Evolutionary conservation across 2,329 filamentous ascomycete species (phyloP).

Genomic region (Diplodia intermedia): DNA sequence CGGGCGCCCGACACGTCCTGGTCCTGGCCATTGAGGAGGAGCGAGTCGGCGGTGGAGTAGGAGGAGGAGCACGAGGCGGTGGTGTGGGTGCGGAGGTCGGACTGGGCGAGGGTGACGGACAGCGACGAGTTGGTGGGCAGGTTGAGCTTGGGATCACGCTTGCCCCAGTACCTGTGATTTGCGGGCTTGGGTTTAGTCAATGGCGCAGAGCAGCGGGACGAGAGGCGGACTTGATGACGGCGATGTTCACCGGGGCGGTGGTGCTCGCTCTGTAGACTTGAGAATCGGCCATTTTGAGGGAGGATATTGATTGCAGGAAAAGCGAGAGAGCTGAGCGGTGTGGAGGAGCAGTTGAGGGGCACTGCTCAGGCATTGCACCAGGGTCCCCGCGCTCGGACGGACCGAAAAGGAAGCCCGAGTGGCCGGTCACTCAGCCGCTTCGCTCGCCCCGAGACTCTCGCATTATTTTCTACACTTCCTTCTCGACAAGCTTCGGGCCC

Average conservation of each 20-base stretch:
- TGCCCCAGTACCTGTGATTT: slow-evolving; percentile 83
- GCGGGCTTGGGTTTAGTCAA: slow-evolving; percentile 23
- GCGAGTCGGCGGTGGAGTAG: slow-evolving; percentile 71
- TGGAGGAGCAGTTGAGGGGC: slow-evolving; percentile 25
- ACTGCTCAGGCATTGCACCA: neutral
- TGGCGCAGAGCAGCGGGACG: slow-evolving; percentile 35
- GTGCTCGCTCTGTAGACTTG: slow-evolving; percentile 89
- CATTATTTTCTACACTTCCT: neutral
- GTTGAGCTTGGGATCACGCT: slow-evolving; percentile 91
- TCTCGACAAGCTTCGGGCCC: slow-evolving; percentile 21
- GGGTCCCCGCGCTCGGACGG: slow-evolving; percentile 10
- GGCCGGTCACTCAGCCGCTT: neutral
- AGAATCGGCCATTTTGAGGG: slow-evolving; percentile 49
- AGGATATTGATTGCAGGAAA: neutral
- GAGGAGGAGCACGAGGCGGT: slow-evolving; percentile 86
- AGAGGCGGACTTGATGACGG: slow-evolving; percentile 82
- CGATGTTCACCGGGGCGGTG: slow-evolving; percentile 96
- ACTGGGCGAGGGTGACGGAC: slow-evolving; percentile 93
- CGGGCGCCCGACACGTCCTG: slow-evolving; percentile 88
- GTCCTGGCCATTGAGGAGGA: slow-evolving; percentile 81
- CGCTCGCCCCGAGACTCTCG: neutral
- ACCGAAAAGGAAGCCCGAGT: neutral
- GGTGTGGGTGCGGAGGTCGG: slow-evolving; percentile 92
- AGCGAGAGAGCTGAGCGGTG: slow-evolving; percentile 12
- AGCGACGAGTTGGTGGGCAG: slow-evolving; percentile 98